Evolutionary conservation across 352 stramenopile genomes (phyloP).

Genomic region (Aphanomyces stellatus): DNA sequence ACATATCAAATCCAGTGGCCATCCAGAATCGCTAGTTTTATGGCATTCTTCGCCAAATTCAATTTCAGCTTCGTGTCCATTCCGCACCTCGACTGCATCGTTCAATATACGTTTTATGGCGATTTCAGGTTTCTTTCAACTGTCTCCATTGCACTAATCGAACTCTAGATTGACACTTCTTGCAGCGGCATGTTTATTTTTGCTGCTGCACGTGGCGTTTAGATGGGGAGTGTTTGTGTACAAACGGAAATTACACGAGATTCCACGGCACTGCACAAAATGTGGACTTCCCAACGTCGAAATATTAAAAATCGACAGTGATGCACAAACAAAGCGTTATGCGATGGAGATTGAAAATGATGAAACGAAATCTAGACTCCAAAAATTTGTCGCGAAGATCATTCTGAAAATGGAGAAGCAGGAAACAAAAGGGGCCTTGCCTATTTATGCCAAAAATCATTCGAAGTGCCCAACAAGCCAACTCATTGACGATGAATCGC

Average conservation of each 20-base stretch:
- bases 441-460: not conserved
- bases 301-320: not conserved
- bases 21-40: conserved; percentile 39
- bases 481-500: conserved; percentile 32
- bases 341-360: not conserved
- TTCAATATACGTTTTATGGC: conserved; percentile 50
- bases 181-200: conserved; percentile 32
- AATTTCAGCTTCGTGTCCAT: conserved; percentile 65
- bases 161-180: conserved; percentile 30
- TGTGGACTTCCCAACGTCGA: conserved; percentile 10
- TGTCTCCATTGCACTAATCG: not conserved
- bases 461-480: conserved; percentile 45
- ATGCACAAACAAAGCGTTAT: not conserved
- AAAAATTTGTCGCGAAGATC: not conserved
- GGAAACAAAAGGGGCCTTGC: not conserved
- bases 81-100: conserved; percentile 55
- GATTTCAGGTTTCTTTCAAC: conserved; percentile 35
- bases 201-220: conserved; percentile 22
- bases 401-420: not conserved
- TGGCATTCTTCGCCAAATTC: conserved; percentile 57
- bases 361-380: not conserved
- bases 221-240: conserved; percentile 4
- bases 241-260: conserved; percentile 5
- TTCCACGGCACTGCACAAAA: not conserved
- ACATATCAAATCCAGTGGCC: conserved; percentile 68